Base-by-base conservation (phyloP, 352 stramenopile genomes). In the Blastocystis sp. region DNA sequence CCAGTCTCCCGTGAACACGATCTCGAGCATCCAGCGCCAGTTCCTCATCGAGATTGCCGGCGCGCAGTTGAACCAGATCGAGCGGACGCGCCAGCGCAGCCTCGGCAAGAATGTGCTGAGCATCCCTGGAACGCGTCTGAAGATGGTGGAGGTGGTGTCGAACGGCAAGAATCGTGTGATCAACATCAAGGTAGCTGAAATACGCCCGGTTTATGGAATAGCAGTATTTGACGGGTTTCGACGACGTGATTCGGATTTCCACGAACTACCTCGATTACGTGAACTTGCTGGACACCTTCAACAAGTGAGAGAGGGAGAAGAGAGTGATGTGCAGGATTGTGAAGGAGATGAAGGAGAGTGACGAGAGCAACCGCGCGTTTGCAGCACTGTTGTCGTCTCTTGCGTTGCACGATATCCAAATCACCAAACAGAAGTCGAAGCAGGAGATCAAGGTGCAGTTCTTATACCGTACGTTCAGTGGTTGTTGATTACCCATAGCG, bases 281-380 rank as follows among this genome's bases (percentile, higher is more conserved):
- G 74, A 59, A 61, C 24, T 29, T 85, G 21, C 21, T 85, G 51
- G 74, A 85, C 29, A 85, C 74, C 33, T 85, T 85, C 29, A 85
- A 85, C 41, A 85, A 85, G 63, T 74, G 35, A 24, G 12, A 3
- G 35, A 51, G 63, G 9, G 12, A 12, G 13, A 39, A 24, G 19
- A 31, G n/a, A 3, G 9, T 74, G 29, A 74, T 41, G 2, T 24
- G 3, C 24, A 74, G 63, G 74, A 85, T 85, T 59, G 55, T 85
- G 51, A 85, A 85, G 55, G 74, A 85, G 51, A 85, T 85, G 74
- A 85, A 85, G 51, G 74, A 85, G 24, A 85, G 60, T 69, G 55
- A 85, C 24, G 74, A 85, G 55, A 69, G 74, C 19, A 85, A 85
- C 37, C 55, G 66, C 21, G 66, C 55, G 50, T 69, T 85, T 39